Conservation (phyloP, 768 basidiomycete species). For the Lactifluus volemus region DNA sequence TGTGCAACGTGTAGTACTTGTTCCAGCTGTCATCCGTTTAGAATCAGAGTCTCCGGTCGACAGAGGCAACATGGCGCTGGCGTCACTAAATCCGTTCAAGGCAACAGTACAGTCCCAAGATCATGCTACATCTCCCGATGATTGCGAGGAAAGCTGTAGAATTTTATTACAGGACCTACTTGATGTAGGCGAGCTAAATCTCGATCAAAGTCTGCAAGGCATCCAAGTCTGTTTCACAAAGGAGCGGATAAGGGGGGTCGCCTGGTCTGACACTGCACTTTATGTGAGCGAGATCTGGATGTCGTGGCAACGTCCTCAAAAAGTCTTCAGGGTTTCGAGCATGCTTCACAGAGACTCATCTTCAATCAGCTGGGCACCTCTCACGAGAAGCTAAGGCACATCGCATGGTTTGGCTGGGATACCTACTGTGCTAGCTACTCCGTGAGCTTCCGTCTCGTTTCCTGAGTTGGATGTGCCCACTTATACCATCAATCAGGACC, state of each 20-base stretch:
- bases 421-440: constrained; percentile 17
- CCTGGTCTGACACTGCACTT: constrained; percentile 22
- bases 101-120: constrained; percentile 44
- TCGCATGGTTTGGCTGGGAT: constrained; percentile 16
- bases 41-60: constrained; percentile 26
- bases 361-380: neutral
- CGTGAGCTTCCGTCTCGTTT: constrained; percentile 13
- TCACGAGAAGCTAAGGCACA: neutral
- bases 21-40: constrained; percentile 13
- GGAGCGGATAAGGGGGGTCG: constrained; percentile 27
- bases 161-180: constrained; percentile 28
- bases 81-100: constrained; percentile 60
- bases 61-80: constrained; percentile 28
- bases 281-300: neutral
- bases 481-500: constrained; percentile 18
- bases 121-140: constrained; percentile 26
- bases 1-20: constrained; percentile 23
- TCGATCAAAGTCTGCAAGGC: constrained; percentile 24
- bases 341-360: neutral
- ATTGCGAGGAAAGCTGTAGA: constrained; percentile 22
- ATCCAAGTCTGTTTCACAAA: constrained; percentile 23
- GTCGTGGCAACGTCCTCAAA: neutral
- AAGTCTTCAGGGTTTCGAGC: constrained; percentile 9
- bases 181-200: constrained; percentile 29
- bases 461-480: neutral